Percentiles rank a stretch among this genome's conserved stretches.
phyloP scores from a whole-genome alignment of 768 basidiomycete species.

The Psilocybe subaeruginosa region DNA sequence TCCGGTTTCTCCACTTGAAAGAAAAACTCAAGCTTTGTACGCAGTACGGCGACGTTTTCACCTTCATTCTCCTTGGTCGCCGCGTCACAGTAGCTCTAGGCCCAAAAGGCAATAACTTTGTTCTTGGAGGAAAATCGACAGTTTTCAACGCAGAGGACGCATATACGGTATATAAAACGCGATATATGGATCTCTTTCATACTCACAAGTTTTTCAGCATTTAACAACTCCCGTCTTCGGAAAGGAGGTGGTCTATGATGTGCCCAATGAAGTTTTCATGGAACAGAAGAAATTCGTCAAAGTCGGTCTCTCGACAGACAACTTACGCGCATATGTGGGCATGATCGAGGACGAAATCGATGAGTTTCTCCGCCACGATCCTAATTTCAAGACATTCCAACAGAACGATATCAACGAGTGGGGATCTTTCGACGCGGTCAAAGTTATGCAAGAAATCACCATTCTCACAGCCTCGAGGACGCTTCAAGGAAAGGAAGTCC shows the following conservation, averaged over 20 bases:
- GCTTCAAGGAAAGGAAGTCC: slow-evolving; percentile 91
- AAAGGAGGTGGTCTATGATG: slow-evolving; percentile 96
- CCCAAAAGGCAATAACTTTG: slow-evolving; percentile 90
- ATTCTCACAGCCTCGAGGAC: slow-evolving; percentile 95
- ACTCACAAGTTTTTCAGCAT: slow-evolving; percentile 50
- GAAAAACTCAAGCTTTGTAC: background rate
- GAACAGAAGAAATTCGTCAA: slow-evolving; percentile 99
- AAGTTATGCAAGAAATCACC: slow-evolving; percentile 83
- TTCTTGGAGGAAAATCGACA: slow-evolving; percentile 91
- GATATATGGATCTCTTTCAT: slow-evolving; percentile 1
- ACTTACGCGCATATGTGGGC: slow-evolving; percentile 82
- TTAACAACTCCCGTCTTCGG: slow-evolving; percentile 96
- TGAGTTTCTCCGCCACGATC: slow-evolving; percentile 69
- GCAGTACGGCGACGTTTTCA: slow-evolving; percentile 97
- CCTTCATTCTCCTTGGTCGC: slow-evolving; percentile 89
- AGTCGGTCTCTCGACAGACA: slow-evolving; percentile 90
- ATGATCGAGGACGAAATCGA: slow-evolving; percentile 81
- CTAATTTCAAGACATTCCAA: slow-evolving; percentile 64
- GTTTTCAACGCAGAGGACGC: slow-evolving; percentile 96
- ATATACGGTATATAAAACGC: slow-evolving; percentile 68
- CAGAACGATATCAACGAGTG: slow-evolving; percentile 72
- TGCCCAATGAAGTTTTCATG: slow-evolving; percentile 96
- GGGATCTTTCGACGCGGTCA: slow-evolving; percentile 76
- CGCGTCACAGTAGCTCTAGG: slow-evolving; percentile 91
- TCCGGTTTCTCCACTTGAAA: background rate